A percentile compares a stretch with the other conserved stretches of the same genome.
Conservation (phyloP, 345 rosid genomes). For the Mangifera indica region DNA sequence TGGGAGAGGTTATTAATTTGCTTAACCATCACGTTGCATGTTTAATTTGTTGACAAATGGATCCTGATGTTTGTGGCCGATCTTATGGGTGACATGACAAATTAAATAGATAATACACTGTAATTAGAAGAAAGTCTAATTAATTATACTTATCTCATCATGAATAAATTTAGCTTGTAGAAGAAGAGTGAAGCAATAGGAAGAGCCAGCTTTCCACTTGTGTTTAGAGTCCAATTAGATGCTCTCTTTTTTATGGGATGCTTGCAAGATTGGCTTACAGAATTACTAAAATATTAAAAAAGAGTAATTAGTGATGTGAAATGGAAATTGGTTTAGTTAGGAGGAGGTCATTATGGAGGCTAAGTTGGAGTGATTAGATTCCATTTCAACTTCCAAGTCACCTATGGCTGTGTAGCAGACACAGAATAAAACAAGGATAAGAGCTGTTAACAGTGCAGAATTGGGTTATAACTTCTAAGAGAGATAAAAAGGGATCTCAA, state of each 20-base stretch:
- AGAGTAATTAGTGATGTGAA: background rate
- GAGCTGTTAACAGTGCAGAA: background rate
- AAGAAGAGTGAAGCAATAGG: no score
- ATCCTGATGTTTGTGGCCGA: no score
- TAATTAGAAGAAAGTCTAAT: no score
- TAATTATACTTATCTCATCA: no score
- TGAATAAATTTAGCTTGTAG: no score
- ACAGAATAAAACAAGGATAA: background rate
- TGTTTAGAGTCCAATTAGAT: slow-evolving; percentile 17
- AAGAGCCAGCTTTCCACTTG: no score
- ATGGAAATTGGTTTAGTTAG: no score
- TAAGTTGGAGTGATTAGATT: background rate
- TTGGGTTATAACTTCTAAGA: background rate
- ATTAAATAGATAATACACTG: no score
- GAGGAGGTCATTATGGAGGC: background rate
- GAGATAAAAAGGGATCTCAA: background rate
- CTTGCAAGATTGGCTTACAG: background rate
- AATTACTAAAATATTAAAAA: background rate
- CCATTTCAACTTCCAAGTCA: background rate
- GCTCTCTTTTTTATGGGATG: slow-evolving; percentile 12
- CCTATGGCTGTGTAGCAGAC: background rate
- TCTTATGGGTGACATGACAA: no score
- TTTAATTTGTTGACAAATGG: no score
- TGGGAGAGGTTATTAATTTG: no score
- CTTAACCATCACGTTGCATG: no score